These are phyloP conservation scores for Chalaropsis thielavioides DNA, from an alignment of 2,329 filamentous ascomycete genomes.

Conservation along the genomic window DNA sequence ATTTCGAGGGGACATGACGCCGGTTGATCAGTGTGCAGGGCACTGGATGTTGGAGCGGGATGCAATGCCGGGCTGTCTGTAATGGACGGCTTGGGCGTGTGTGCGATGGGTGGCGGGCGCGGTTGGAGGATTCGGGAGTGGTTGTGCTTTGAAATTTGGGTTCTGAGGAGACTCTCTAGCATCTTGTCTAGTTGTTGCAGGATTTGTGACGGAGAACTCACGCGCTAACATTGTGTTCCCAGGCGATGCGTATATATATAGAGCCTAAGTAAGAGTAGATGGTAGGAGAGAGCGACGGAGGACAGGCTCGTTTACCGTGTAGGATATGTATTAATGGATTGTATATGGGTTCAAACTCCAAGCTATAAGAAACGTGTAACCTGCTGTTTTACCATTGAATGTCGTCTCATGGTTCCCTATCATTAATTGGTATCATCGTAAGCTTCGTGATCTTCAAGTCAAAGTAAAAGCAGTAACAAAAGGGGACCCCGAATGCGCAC, in stretches of 20 bases:
- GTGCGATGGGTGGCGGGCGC: conserved; percentile 14
- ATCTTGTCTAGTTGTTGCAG: neutral
- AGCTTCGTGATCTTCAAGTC: neutral
- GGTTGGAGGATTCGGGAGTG: conserved; percentile 23
- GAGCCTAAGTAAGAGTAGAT: neutral
- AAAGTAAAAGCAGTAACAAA: neutral
- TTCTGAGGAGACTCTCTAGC: conserved; percentile 24
- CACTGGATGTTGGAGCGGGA: neutral
- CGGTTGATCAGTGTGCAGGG: neutral
- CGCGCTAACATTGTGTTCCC: neutral
- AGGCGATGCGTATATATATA: neutral
- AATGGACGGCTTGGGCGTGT: conserved; percentile 14
- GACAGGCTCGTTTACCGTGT: too few relatives aligned
- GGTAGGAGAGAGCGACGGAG: neutral
- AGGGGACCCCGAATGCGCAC: neutral
- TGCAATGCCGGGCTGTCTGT: conserved; percentile 6
- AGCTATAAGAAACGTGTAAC: neutral
- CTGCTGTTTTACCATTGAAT: neutral
- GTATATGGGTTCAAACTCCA: neutral
- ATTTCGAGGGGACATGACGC: neutral
- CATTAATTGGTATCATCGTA: neutral
- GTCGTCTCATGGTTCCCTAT: neutral
- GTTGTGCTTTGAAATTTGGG: conserved; percentile 29
- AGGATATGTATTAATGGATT: neutral
- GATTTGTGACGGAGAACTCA: neutral